Evolutionary conservation across 2,329 filamentous ascomycete genomes (phyloP).

Genomic region (Ceratocystis diversiconidia): DNA sequence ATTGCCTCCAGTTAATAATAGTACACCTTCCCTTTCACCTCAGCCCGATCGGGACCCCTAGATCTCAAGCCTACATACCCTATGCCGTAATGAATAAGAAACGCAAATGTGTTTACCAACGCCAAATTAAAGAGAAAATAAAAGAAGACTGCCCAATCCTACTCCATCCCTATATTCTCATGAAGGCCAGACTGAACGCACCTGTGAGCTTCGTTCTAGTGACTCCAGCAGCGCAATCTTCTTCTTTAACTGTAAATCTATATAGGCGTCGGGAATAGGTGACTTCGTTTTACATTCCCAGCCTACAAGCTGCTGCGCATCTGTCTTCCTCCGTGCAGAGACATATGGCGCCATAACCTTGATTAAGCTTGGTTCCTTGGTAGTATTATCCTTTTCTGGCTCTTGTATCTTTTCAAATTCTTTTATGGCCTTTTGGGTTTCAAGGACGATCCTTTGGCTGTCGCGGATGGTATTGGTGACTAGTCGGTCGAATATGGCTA

Average conservation of each 20-base stretch:
- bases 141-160: neutral
- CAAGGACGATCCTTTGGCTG: neutral
- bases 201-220: constrained; percentile 1
- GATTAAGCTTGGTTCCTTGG: neutral
- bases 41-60: neutral
- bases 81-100: neutral
- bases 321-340: neutral
- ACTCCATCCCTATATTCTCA: neutral
- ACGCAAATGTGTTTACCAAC: neutral
- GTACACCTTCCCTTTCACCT: neutral
- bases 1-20: neutral
- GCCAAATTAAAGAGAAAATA: neutral
- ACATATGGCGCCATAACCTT: constrained; percentile 11
- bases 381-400: neutral
- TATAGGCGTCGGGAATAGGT: neutral
- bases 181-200: neutral
- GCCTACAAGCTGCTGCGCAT: neutral
- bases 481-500: neutral
- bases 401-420: neutral
- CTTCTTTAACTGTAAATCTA: constrained; percentile 10
- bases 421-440: neutral
- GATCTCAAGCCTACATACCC: neutral
- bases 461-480: constrained; percentile 6
- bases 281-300: constrained; percentile 7
- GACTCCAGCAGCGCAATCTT: constrained; percentile 16